Base-by-base conservation (phyloP, 2,329 filamentous ascomycete genomes). In the Aspergillus hortae region DNA sequence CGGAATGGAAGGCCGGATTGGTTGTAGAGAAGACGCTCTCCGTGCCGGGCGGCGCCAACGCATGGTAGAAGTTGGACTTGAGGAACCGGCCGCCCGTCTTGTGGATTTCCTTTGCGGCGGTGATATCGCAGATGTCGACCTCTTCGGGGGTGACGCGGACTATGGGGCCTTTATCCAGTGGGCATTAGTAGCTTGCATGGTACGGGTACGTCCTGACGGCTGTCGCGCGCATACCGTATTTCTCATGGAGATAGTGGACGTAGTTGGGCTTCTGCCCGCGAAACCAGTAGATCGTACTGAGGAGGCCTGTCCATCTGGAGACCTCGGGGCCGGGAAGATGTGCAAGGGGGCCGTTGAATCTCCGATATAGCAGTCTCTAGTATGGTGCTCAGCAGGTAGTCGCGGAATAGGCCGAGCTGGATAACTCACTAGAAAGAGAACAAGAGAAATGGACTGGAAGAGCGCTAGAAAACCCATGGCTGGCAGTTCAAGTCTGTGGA, bases 1-100 rank as follows among this genome's bases (percentile, higher is more conserved):
- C 55, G 2, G 54, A 46, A 49, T 72, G 68, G 27, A 68, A 66
- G 2, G 71, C 61, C 1, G 70, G 55, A 43, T 79, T 67, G 0
- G 53, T 66, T 2, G 74, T 75, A 17, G 56, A 71, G 61, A 80
- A 79, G 25, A 79, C 32, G 27, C 61, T 72, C 25, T 64, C 40
- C 23, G 56, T 48, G 14, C 48, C 33, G 2, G 56, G 47, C 6
- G 52, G 32, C 1, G 56, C 56, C 5, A 71, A 46, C 0, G 46
- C 48, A 17, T 52, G 49, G 53, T 74, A 75, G 49, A 61, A 74
- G 0, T 55, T 38, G 0, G 66, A 60, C 50, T 75, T 74, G n/a
- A 59, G 49, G 41, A 65, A 75, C 2, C 61, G 61, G 2, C 60
- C 61, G 6, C 65, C 63, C 4, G 67, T 62, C 19, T 59, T 64